A percentile compares a stretch with the other conserved stretches of the same genome.
phyloP scores from a whole-genome alignment of 75 land plant genomes.

The Pinus albicaulis region DNA sequence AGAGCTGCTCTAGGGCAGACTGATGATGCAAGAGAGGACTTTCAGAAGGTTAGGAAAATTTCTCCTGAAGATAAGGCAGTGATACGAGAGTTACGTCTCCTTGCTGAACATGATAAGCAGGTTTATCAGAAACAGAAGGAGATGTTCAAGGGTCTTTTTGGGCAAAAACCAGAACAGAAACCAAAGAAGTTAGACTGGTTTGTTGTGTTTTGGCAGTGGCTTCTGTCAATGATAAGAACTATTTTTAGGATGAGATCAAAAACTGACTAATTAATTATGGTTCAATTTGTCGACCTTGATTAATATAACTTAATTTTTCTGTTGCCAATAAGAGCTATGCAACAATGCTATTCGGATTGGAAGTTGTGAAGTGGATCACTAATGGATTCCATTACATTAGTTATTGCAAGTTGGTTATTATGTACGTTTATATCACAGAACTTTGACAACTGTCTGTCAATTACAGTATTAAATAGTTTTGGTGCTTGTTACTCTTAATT shows the following conservation, averaged over 20 bases:
- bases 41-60: conserved; percentile 65
- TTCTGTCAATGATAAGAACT: conserved; percentile 27
- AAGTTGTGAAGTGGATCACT: no score
- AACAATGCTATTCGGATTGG: no score
- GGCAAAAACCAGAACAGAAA: conserved; percentile 56
- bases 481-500: no score
- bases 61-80: conserved; percentile 88
- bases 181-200: conserved; percentile 38
- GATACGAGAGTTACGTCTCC: conserved; percentile 53
- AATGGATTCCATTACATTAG: no score
- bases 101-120: conserved; percentile 84
- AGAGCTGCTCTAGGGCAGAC: conserved; percentile 87
- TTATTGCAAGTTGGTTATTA: no score
- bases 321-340: no score
- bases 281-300: no score
- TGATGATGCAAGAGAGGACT: conserved; percentile 87
- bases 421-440: no score
- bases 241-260: conserved; percentile 28
- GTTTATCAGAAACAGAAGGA: conserved; percentile 91
- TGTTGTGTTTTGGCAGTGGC: conserved; percentile 61
- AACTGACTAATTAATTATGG: conserved; percentile 7
- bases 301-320: no score
- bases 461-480: no score
- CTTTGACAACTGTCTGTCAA: no score
- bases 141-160: conserved; percentile 94